Percentiles rank a stretch among this genome's conserved stretches.
Evolutionary conservation across 208 protist genomes (phyloP).

Genomic region (Sergeia podlipaevii): DNA sequence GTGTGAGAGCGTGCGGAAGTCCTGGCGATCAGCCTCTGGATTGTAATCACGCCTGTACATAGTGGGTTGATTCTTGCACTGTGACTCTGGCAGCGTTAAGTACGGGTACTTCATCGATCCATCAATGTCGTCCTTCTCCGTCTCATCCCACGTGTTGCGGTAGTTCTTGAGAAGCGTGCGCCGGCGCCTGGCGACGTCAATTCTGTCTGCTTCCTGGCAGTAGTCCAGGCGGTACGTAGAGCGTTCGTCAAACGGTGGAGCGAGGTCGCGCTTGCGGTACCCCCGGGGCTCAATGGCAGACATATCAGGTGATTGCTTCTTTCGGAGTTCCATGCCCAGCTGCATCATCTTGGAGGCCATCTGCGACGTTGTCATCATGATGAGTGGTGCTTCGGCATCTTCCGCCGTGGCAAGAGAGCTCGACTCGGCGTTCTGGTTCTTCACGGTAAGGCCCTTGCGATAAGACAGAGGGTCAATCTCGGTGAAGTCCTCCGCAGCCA

Average conservation of each 20-base stretch:
- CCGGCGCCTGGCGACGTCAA: constrained; percentile 8
- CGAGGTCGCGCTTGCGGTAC: constrained; percentile 11
- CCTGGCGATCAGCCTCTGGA: constrained; percentile 20
- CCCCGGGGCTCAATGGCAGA: constrained; percentile 17
- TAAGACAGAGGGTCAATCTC: constrained; percentile 36
- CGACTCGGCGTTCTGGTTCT: constrained; percentile 26
- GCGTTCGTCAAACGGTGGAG: constrained; percentile 49
- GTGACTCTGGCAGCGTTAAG: constrained; percentile 55
- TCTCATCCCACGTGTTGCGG: constrained; percentile 56
- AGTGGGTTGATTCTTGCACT: constrained; percentile 34
- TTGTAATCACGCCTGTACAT: constrained; percentile 61
- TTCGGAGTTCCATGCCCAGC: constrained; percentile 38
- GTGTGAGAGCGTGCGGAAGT: constrained; percentile 56
- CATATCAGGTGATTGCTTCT: constrained; percentile 13
- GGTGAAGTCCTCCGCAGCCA: constrained; percentile 28
- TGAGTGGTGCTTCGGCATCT: constrained; percentile 12
- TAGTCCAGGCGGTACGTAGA: constrained; percentile 82
- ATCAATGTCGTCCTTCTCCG: constrained; percentile 58
- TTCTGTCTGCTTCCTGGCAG: constrained; percentile 36
- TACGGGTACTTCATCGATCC: constrained; percentile 62
- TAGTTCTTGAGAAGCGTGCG: constrained; percentile 42
- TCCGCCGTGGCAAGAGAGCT: no score
- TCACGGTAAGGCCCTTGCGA: constrained; percentile 39
- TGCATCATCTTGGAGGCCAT: constrained; percentile 31
- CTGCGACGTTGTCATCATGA: constrained; percentile 60